Evolutionary conservation across 495 filamentous ascomycete species (phyloP), one percentile per base, ranked within the genome.

Genomic region (Aspergillus sclerotiicarbonarius): DNA sequence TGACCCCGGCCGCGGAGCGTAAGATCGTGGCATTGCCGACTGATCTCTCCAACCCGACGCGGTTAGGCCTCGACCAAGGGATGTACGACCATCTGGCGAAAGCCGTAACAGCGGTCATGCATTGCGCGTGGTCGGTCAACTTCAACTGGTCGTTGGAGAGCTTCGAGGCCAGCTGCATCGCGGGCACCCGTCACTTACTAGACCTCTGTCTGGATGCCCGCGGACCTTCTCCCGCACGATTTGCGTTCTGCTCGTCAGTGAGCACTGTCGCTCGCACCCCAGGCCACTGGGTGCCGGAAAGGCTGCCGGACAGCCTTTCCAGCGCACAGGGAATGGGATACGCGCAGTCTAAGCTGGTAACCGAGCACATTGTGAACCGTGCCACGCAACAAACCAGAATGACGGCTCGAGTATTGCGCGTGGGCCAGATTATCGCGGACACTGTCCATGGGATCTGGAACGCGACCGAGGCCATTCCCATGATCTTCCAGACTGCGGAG

Each of bases 61-160:
- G 59, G 6, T 69, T 88, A 5, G 84, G 84, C n/a, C 67, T 87
- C 0, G 56, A 66, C 13, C 41, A 63, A 1, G 41, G 60, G 0
- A 61, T 55, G 10, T 79, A 81, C 51, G 43, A 61, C 0, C 41
- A 69, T 1, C 62, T 87, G 0, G 70, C 62, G 0, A 56, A 60
- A 2, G 69, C 71, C 30, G 70, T 71, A 0, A 83, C 80, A 5
- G 56, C 71, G 0, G 74, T 87, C 19, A 79, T 87, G 35, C 87
- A 89, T 66, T 76, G 80, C 13, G 87, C 85, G 31, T 90, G 87
- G 87, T 79, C 83, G 4, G 87, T 89, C 29, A 87, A 90, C 65
- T 90, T 89, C 74, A 85, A 81, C 60, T 75, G 83, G 70, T 70
- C 76, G 2, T 69, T 88, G 1, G 70, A 73, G 10, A 83, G 77